A percentile compares a stretch with the other conserved stretches of the same genome.
These are phyloP conservation scores for Plasmodium coatneyi DNA, from an alignment of 169 alveolate genomes.

Conservation along the genomic window DNA sequence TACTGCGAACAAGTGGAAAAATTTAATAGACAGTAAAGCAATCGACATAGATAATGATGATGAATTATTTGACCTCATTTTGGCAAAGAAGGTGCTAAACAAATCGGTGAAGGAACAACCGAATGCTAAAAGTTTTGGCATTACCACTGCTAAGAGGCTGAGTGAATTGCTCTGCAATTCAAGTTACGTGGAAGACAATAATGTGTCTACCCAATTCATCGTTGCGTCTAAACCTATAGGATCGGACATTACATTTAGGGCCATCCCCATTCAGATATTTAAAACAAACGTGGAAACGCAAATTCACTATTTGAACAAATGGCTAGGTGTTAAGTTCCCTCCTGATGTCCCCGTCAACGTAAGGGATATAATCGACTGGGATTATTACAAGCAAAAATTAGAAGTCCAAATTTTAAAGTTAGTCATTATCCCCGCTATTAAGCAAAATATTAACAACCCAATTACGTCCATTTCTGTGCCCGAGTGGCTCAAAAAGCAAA, in stretches of 20 bases:
- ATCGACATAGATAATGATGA: conserved; percentile 90
- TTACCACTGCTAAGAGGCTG: conserved; percentile 95
- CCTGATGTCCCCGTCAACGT: conserved; percentile 89
- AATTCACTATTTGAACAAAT: conserved; percentile 83
- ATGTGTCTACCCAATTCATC: conserved; percentile 91
- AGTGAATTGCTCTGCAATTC: conserved; percentile 93
- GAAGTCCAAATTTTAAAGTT: conserved; percentile 93
- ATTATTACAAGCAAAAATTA: conserved; percentile 95
- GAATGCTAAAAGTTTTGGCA: conserved; percentile 92
- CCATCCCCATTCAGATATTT: conserved; percentile 95
- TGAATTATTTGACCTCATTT: conserved; percentile 94
- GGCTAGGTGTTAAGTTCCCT: conserved; percentile 88
- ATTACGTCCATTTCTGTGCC: conserved; percentile 95
- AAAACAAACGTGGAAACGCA: conserved; percentile 86
- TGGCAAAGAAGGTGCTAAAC: conserved; percentile 92
- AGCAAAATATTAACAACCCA: conserved; percentile 94
- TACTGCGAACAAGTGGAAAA: conserved; percentile 94
- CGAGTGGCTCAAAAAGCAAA: conserved; percentile 92
- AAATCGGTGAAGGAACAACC: conserved; percentile 94
- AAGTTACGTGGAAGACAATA: conserved; percentile 85
- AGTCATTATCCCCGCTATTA: conserved; percentile 96
- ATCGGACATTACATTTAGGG: conserved; percentile 95
- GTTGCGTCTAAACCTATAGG: conserved; percentile 94
- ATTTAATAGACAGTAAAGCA: conserved; percentile 92
- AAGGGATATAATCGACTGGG: conserved; percentile 96